Evolutionary conservation across 2,329 filamentous ascomycete genomes (phyloP), one percentile per base, ranked within the genome.

Genomic region (Paecilomyces fulvus): DNA sequence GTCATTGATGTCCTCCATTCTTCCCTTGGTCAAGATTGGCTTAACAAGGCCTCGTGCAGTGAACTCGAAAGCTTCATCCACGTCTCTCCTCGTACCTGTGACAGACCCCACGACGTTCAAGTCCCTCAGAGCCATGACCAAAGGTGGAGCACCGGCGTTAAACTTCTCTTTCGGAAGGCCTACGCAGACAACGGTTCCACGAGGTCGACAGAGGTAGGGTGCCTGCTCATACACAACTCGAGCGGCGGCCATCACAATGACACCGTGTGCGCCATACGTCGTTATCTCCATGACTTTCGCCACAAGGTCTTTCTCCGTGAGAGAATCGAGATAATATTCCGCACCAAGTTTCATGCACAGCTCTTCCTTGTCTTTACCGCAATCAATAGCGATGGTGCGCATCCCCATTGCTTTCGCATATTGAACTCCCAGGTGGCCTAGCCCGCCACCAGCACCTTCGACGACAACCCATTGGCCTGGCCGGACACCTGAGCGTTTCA

Each of bases 1-100:
- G 52, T 69, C 65, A 58, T 73, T 68, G 12, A 75, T 67, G 61
- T 75, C 71, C 28, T 70, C 63, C 6, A 76, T 60, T 0, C 64
- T 67, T 14, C 71, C 72, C 57, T 72, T 70, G 1, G 66, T 71
- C 30, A 75, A 56, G 30, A 73, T 73, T 2, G 72, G 72, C 56
- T 66, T 67, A 11, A 77, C 75, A 2, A 77, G 63, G 12, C 70
- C 74, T 31, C 75, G 63, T 12, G 73, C 72, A 8, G 73, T 76
- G 55, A 77, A 75, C 46, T 76, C 74, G 17, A 77, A 63, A 30
- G 72, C 73, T 63, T 77, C 74, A 56, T 77, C 74, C 1, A 77
- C 74, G 58, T 78, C 74, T 62, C 75, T 77, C 59, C 75, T 55
- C 12, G 72, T 76, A 4, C 73, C 75, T 0, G 70, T 71, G n/a